Evolutionary conservation across 164 flowering plant species (phyloP).

Genomic region (Euptelea pleiosperma): DNA sequence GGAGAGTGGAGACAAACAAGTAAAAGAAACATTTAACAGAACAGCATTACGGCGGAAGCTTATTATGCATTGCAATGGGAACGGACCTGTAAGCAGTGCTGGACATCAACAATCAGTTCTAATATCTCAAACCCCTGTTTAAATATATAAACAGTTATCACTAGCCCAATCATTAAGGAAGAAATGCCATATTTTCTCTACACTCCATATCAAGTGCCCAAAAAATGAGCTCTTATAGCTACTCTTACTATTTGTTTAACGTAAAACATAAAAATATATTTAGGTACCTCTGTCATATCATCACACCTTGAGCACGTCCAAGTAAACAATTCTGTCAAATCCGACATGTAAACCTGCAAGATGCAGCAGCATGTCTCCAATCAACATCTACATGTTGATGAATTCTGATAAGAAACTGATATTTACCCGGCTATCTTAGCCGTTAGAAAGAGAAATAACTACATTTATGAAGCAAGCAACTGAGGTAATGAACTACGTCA

Average conservation of each 20-base stretch:
- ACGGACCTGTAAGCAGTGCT: slow-evolving; percentile 88
- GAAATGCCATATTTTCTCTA: too few species aligned
- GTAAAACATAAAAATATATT: background rate
- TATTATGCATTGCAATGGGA: background rate
- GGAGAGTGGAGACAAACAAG: background rate
- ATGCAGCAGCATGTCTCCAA: slow-evolving; percentile 10
- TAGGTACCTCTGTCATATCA: slow-evolving; percentile 65
- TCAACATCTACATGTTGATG: slow-evolving; percentile 8
- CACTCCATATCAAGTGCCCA: too few species aligned
- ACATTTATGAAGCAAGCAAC: background rate
- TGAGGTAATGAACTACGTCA: background rate
- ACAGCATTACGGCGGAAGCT: background rate
- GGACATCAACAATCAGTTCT: slow-evolving; percentile 87
- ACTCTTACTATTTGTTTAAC: background rate
- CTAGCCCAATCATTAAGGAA: too few species aligned
- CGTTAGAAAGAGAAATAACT: background rate
- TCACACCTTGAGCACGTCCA: slow-evolving; percentile 97
- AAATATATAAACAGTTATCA: slow-evolving; percentile 2
- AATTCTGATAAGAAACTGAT: background rate
- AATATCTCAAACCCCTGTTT: slow-evolving; percentile 87
- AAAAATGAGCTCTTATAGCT: background rate
- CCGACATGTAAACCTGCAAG: slow-evolving; percentile 88
- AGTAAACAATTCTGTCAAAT: slow-evolving; percentile 75
- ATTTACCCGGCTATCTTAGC: background rate
- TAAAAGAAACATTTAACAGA: background rate